Evolutionary conservation across 495 filamentous ascomycete species (phyloP), one percentile per base, ranked within the genome.

Genomic region (Parathielavia appendiculata): DNA sequence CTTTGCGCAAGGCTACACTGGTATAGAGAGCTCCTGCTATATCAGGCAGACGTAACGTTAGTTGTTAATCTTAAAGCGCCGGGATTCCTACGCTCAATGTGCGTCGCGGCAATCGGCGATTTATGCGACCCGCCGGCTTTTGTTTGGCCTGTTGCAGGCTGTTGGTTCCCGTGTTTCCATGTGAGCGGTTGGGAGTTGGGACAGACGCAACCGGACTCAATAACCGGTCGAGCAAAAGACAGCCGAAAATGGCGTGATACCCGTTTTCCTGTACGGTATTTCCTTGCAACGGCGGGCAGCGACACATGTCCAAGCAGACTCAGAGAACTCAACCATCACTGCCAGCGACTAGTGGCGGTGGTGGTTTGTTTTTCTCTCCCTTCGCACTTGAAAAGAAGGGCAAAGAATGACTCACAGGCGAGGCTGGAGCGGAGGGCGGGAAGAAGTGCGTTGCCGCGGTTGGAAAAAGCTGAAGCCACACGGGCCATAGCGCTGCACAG

Each of bases 351-450:
- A 26, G 20, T 19, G 26, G 36, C 36, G 50, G 7, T 5, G 36
- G 10, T 48, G 7, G 22, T 19, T 7, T 19, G 32, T 54, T 4
- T 48, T 22, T 19, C 9, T 11, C 22, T n/a, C 8, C 36, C 7
- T 26, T 22, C 13, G 14, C 19, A 38, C 40, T 45, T 46, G n/a
- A 30, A 16, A 32, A 16, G 19, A 30, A 55, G 56, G 51, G 30
- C 35, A 46, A 16, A 51, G 55, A n/a, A 55, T 66, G 64, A 66
- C 61, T 66, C 62, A 66, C 36, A 57, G 54, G 58, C 50, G 36
- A 67, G 59, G 62, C 56, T 62, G 52, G 56, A 20, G 22, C 45
- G 4, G 49, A 56, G 56, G 26, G 51, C 36, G 41, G 64, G 47
- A 57, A 59, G 58, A 23, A 17, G 57, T 38, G 20, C 32, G 52